Evolutionary conservation across 345 rosid species (phyloP).

Genomic region (Cochlearia excelsa): DNA sequence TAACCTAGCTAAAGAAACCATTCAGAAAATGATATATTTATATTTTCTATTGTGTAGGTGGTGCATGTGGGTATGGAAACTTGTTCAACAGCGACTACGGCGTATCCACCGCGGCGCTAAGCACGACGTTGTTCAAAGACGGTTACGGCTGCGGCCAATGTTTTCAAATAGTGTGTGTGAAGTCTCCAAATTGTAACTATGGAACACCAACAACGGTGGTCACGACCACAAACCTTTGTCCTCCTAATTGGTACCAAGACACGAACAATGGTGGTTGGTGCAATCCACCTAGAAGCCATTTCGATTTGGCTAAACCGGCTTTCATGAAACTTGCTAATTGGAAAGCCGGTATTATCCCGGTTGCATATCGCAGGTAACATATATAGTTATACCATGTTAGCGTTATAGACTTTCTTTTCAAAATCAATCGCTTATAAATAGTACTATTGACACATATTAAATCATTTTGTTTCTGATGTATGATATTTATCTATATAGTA

Average conservation of each 20-base stretch:
- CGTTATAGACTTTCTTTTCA: conserved; percentile 79
- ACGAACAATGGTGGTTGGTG: no score
- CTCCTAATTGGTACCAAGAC: no score
- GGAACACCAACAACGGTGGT: conserved; percentile 52
- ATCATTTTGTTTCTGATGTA: no score
- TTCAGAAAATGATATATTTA: neutral
- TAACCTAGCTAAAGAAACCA: neutral
- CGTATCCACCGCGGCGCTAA: conserved; percentile 66
- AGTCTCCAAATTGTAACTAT: conserved; percentile 55
- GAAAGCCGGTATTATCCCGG: no score
- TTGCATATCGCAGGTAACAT: no score
- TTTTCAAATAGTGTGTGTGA: conserved; percentile 58
- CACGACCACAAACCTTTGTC: no score
- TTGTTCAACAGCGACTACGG: conserved; percentile 66
- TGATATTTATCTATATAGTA: no score
- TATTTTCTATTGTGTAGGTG: conserved; percentile 43
- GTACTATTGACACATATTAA: no score
- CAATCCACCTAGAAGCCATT: no score
- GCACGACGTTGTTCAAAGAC: conserved; percentile 65
- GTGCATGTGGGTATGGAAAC: conserved; percentile 93
- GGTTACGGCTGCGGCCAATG: conserved; percentile 86
- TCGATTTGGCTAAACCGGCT: no score
- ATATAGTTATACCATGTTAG: no score
- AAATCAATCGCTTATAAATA: conserved; percentile 52
- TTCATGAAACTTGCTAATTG: no score